Conservation (phyloP, 805 yeast genomes). For the Barnettozyma botsteinii region DNA sequence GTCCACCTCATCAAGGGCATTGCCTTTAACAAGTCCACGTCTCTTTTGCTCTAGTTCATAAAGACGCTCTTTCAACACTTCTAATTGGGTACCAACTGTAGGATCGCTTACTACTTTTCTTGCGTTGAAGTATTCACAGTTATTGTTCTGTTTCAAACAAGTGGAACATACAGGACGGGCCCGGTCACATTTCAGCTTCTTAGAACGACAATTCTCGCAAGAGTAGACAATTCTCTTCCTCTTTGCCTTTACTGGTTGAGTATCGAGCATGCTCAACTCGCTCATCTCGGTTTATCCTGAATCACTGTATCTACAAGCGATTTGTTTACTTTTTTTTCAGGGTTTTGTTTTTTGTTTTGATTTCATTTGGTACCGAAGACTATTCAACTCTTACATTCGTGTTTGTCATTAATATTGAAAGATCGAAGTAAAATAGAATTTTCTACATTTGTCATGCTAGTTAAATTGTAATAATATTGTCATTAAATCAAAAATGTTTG, state of each 20-base stretch:
- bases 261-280: too few species aligned
- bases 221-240: constrained; percentile 10
- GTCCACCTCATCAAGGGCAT: neutral
- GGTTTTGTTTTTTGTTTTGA: neutral
- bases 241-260: neutral
- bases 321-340: neutral
- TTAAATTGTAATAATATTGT: too few species aligned
- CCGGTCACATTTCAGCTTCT: constrained; percentile 10
- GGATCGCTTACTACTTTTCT: neutral
- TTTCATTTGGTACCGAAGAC: neutral
- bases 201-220: constrained; percentile 10
- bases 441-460: too few species aligned
- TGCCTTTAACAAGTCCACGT: neutral
- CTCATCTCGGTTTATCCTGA: too few species aligned
- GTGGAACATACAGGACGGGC: constrained; percentile 6
- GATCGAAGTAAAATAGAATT: too few species aligned
- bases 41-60: constrained; percentile 2
- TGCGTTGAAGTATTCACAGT: constrained; percentile 2
- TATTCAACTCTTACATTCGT: too few species aligned
- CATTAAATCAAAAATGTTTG: neutral
- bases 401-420: too few species aligned
- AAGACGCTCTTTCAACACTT: neutral
- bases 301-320: too few species aligned
- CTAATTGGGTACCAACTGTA: constrained; percentile 1
- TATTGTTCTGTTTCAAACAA: constrained; percentile 2